Percentiles rank a stretch among this genome's conserved stretches.
Evolutionary conservation across 352 stramenopile species (phyloP).

Genomic region (Albugo candida): DNA sequence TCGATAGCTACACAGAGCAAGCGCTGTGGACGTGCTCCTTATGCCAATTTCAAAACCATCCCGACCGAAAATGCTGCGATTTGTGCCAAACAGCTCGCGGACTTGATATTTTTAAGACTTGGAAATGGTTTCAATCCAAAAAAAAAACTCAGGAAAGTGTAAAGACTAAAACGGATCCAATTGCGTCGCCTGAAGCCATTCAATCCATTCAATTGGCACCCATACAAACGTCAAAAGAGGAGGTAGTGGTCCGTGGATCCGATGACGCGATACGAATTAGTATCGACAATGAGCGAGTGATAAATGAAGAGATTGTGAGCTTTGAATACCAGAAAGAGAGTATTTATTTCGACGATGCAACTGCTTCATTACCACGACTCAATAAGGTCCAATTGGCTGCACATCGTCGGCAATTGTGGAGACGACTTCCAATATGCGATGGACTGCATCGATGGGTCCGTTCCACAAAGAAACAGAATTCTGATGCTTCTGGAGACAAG

Average conservation of each 20-base stretch:
- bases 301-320: no score
- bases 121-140: conserved; percentile 1
- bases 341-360: not conserved
- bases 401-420: conserved; percentile 49
- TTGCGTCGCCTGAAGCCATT: no score
- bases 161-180: no score
- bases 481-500: no score
- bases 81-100: conserved; percentile 59
- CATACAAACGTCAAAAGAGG: no score
- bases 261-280: not conserved
- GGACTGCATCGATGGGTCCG: conserved; percentile 55
- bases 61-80: conserved; percentile 60
- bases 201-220: no score
- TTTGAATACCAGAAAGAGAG: not conserved
- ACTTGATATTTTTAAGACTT: conserved; percentile 14
- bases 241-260: no score
- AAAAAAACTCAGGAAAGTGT: not conserved
- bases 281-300: not conserved
- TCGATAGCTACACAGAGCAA: conserved; percentile 62
- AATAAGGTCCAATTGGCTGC: conserved; percentile 63
- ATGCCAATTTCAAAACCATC: conserved; percentile 80
- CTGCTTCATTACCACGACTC: conserved; percentile 12
- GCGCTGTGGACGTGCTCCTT: conserved; percentile 72
- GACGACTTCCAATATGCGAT: conserved; percentile 51
- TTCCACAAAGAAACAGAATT: conserved; percentile 6